Conservation (phyloP, 140 eudicot species). For the Senecio squalidus region DNA sequence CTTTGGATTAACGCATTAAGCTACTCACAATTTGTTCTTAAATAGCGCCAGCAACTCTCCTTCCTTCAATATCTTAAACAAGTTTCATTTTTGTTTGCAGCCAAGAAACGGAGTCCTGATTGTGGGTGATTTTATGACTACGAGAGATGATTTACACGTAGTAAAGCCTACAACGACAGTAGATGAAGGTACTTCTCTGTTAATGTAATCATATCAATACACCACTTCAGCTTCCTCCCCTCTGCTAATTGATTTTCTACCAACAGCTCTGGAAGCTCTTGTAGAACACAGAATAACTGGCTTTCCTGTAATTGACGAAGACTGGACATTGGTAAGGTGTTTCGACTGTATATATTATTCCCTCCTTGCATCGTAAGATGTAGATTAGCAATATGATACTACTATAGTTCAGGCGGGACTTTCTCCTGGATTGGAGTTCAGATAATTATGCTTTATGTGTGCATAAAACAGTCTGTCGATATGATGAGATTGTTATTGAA, state of each 20-base stretch:
- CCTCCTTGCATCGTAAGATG: too few species aligned
- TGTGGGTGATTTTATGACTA: conserved; percentile 95
- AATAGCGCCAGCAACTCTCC: background rate
- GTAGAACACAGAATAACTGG: conserved; percentile 90
- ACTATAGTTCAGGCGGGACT: background rate
- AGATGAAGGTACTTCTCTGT: conserved; percentile 61
- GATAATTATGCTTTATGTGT: background rate
- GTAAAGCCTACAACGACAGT: conserved; percentile 87
- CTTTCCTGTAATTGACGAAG: conserved; percentile 88
- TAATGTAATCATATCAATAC: background rate
- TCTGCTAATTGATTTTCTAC: conserved; percentile 8
- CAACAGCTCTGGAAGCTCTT: conserved; percentile 76
- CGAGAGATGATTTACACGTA: conserved; percentile 66
- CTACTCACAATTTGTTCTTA: background rate
- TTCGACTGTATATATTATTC: background rate
- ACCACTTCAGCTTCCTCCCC: background rate
- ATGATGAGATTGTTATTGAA: conserved; percentile 8
- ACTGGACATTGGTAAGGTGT: conserved; percentile 73
- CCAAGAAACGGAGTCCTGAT: conserved; percentile 63
- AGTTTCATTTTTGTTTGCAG: conserved; percentile 28
- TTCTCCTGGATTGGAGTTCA: background rate
- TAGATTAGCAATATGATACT: too few species aligned
- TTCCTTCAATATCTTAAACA: conserved; percentile 12
- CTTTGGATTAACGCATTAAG: background rate
- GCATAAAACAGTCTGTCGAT: conserved; percentile 6